Evolutionary conservation across 108 stramenopile species (phyloP).

Genomic region (Skeletonema potamos): DNA sequence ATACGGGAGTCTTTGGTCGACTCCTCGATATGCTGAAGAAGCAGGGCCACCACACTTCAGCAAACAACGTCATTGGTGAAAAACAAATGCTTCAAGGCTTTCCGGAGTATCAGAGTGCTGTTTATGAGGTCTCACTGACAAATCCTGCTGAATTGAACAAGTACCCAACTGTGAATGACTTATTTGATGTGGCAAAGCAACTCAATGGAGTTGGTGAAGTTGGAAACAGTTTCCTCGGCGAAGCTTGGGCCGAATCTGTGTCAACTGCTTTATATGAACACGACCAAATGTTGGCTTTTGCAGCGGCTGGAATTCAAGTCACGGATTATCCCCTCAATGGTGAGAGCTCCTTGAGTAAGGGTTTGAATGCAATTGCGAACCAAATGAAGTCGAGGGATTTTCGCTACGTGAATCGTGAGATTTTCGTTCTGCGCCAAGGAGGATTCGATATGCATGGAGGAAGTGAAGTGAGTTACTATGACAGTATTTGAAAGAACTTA

Average conservation of each 20-base stretch:
- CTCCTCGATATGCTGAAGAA: conserved; percentile 20
- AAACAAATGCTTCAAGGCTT: conserved; percentile 20
- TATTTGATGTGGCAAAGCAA: conserved; percentile 25
- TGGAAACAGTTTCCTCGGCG: conserved; percentile 19
- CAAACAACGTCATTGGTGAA: conserved; percentile 19
- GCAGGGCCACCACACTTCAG: conserved; percentile 26
- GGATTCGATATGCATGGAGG: conserved; percentile 34
- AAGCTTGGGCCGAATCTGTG: conserved; percentile 14
- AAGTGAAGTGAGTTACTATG: neutral
- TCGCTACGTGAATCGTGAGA: conserved; percentile 32
- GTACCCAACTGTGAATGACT: conserved; percentile 13
- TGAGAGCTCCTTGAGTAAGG: neutral
- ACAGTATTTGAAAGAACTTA: neutral
- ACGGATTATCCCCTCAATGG: neutral
- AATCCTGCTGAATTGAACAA: conserved; percentile 9
- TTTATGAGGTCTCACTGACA: neutral
- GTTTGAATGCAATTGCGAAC: neutral
- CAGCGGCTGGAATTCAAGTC: conserved; percentile 17
- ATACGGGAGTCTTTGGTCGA: conserved; percentile 42
- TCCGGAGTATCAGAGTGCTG: conserved; percentile 3
- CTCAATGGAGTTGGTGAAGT: conserved; percentile 25
- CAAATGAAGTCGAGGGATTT: conserved; percentile 7
- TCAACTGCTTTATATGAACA: conserved; percentile 27
- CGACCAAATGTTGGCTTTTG: conserved; percentile 8
- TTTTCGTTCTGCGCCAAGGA: conserved; percentile 20